Evolutionary conservation across 192 early-diverging fungal genomes (phyloP).

Genomic region (Funneliformis geosporum): DNA sequence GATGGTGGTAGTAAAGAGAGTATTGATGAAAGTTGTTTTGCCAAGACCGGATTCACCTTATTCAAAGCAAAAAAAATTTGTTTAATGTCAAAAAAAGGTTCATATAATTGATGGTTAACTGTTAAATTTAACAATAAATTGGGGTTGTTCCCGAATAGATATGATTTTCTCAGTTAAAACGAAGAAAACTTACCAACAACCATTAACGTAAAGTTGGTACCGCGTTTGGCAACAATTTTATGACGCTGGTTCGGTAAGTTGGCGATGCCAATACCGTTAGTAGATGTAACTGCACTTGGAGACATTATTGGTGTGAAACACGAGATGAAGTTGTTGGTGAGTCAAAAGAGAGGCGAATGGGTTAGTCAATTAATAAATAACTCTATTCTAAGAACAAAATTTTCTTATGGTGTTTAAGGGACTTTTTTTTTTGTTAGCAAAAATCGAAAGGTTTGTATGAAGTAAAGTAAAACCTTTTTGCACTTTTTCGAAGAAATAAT

Average conservation of each 20-base stretch:
- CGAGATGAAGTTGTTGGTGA: background rate
- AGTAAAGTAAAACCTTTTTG: background rate
- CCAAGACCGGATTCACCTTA: conserved; percentile 95
- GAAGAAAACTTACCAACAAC: conserved; percentile 71
- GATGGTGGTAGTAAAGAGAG: conserved; percentile 92
- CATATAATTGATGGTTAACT: background rate
- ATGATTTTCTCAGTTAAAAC: background rate
- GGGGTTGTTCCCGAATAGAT: background rate
- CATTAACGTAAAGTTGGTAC: conserved; percentile 95
- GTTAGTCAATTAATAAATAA: conserved; percentile 23
- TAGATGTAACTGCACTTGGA: conserved; percentile 44
- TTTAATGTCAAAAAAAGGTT: background rate
- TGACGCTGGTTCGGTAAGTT: conserved; percentile 99
- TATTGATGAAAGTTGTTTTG: conserved; percentile 99
- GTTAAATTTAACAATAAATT: background rate
- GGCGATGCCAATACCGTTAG: conserved; percentile 90
- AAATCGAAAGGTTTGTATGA: conserved; percentile 18
- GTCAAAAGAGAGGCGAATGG: conserved; percentile 27
- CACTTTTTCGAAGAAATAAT: background rate
- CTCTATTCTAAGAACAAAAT: background rate
- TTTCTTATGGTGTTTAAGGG: background rate
- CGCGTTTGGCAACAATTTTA: conserved; percentile 96
- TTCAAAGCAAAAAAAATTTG: background rate
- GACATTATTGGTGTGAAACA: conserved; percentile 36
- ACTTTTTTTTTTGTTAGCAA: conserved; percentile 6